A percentile compares a stretch with the other conserved stretches of the same genome.
Conservation (phyloP, 2,329 filamentous ascomycete species). For the Diaporthe eres region DNA sequence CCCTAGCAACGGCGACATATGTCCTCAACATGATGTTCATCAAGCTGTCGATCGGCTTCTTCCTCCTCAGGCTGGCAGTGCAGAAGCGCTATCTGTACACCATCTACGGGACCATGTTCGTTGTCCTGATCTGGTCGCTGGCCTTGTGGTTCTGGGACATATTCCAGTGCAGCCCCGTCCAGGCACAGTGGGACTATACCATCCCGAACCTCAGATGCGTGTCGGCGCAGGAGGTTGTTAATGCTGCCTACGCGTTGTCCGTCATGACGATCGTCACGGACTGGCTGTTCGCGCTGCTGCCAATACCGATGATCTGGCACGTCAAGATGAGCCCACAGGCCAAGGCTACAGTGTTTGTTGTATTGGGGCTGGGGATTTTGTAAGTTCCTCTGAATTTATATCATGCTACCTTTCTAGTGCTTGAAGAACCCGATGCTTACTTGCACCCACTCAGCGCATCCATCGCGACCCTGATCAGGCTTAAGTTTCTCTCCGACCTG, state of each 20-base stretch:
- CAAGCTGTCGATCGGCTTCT: slow-evolving; percentile 69
- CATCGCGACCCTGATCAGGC: slow-evolving; percentile 66
- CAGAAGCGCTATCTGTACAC: slow-evolving; percentile 63
- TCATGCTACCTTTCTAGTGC: no score
- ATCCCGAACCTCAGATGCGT: slow-evolving; percentile 60
- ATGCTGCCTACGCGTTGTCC: slow-evolving; percentile 65
- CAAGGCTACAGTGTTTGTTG: slow-evolving; percentile 65
- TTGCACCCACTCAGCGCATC: slow-evolving; percentile 58
- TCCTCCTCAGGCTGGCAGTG: slow-evolving; percentile 63
- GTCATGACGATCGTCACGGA: slow-evolving; percentile 68
- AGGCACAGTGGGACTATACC: slow-evolving; percentile 67
- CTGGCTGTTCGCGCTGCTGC: slow-evolving; percentile 68
- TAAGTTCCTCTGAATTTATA: slow-evolving; percentile 46
- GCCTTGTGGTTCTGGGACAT: slow-evolving; percentile 67
- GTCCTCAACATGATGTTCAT: slow-evolving; percentile 69
- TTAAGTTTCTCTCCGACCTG: slow-evolving; percentile 63
- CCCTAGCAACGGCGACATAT: slow-evolving; percentile 64
- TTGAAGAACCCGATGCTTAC: not conserved
- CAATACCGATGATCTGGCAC: slow-evolving; percentile 68
- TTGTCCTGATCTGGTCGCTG: slow-evolving; percentile 62
- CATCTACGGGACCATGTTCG: slow-evolving; percentile 59
- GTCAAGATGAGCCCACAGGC: slow-evolving; percentile 67
- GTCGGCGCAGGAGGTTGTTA: slow-evolving; percentile 58
- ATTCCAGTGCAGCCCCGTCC: slow-evolving; percentile 65
- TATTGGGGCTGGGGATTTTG: slow-evolving; percentile 67